Percentiles rank a stretch among this genome's conserved stretches.
Evolutionary conservation across 495 filamentous ascomycete genomes (phyloP).

Genomic region (Apodospora peruviana): DNA sequence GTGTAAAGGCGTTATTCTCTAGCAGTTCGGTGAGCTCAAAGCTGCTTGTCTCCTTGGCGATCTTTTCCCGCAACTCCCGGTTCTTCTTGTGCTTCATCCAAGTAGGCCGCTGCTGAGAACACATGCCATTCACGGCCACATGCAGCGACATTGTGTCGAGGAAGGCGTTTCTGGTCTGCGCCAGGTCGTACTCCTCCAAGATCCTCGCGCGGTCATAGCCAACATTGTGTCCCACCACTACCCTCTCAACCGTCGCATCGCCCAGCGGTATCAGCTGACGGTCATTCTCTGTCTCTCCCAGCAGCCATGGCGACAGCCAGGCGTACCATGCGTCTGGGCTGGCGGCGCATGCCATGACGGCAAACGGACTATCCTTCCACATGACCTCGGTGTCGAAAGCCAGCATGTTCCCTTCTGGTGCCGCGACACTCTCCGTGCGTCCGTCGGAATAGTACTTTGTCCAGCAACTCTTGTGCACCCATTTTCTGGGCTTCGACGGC

Average conservation of each 20-base stretch:
- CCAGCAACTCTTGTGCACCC: conserved; percentile 82
- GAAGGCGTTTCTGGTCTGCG: conserved; percentile 79
- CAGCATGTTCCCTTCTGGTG: conserved; percentile 73
- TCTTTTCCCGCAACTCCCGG: conserved; percentile 75
- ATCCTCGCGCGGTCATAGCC: conserved; percentile 91
- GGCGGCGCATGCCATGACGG: conserved; percentile 92
- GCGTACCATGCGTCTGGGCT: conserved; percentile 89
- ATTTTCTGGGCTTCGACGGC: conserved; percentile 72
- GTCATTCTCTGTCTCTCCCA: conserved; percentile 72
- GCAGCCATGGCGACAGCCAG: conserved; percentile 93
- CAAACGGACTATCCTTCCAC: conserved; percentile 86
- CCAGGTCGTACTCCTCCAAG: conserved; percentile 79
- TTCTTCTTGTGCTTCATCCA: conserved; percentile 96
- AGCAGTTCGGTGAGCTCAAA: conserved; percentile 67
- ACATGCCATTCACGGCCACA: conserved; percentile 98
- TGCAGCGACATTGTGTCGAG: conserved; percentile 98
- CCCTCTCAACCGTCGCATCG: conserved; percentile 57
- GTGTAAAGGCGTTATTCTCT: conserved; percentile 56
- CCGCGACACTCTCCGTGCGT: conserved; percentile 60
- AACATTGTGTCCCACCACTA: conserved; percentile 92
- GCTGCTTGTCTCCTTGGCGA: conserved; percentile 63
- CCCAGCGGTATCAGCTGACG: conserved; percentile 84
- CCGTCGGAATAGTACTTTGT: conserved; percentile 83
- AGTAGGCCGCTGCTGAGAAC: conserved; percentile 87
- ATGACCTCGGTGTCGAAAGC: conserved; percentile 97